Conservation (phyloP, 345 rosid genomes). For the Erodium maritimum region DNA sequence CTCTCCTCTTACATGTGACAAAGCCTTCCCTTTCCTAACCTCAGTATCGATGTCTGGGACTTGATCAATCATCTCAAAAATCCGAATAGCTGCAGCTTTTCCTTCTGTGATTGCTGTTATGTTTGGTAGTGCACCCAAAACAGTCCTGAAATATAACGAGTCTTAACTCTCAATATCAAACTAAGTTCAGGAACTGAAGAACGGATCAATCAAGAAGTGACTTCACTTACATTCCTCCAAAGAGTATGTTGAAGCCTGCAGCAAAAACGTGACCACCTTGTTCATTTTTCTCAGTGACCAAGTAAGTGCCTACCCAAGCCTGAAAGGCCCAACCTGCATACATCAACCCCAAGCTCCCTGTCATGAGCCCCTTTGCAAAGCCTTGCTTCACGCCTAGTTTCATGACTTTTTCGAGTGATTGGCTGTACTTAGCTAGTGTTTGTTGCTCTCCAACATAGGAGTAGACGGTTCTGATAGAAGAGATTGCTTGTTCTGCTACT, state of each 20-base stretch:
- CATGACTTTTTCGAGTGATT: slow-evolving; percentile 34
- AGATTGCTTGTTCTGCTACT: slow-evolving; percentile 56
- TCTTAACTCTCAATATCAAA: neutral
- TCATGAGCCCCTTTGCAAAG: slow-evolving; percentile 49
- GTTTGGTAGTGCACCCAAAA: slow-evolving; percentile 52
- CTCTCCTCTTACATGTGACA: slow-evolving; percentile 54
- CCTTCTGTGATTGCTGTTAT: slow-evolving; percentile 50
- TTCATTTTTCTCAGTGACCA: slow-evolving; percentile 45
- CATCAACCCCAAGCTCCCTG: slow-evolving; percentile 64
- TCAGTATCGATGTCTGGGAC: slow-evolving; percentile 41
- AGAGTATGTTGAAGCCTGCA: slow-evolving; percentile 48
- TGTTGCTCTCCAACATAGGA: slow-evolving; percentile 49
- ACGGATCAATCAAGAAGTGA: neutral
- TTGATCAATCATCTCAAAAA: slow-evolving; percentile 38
- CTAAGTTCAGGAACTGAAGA: slow-evolving; percentile 6
- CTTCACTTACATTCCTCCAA: slow-evolving; percentile 53
- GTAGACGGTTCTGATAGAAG: slow-evolving; percentile 51
- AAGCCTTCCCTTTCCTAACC: slow-evolving; percentile 48
- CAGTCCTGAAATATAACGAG: slow-evolving; percentile 27
- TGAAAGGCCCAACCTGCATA: slow-evolving; percentile 60
- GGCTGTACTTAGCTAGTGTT: slow-evolving; percentile 33
- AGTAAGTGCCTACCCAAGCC: slow-evolving; percentile 48
- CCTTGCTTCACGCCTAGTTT: slow-evolving; percentile 49
- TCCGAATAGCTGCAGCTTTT: slow-evolving; percentile 31
- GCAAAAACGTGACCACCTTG: slow-evolving; percentile 47